These are phyloP conservation scores for Colletotrichum endophyticum DNA, from an alignment of 2,329 filamentous ascomycete species.

Conservation along the genomic window DNA sequence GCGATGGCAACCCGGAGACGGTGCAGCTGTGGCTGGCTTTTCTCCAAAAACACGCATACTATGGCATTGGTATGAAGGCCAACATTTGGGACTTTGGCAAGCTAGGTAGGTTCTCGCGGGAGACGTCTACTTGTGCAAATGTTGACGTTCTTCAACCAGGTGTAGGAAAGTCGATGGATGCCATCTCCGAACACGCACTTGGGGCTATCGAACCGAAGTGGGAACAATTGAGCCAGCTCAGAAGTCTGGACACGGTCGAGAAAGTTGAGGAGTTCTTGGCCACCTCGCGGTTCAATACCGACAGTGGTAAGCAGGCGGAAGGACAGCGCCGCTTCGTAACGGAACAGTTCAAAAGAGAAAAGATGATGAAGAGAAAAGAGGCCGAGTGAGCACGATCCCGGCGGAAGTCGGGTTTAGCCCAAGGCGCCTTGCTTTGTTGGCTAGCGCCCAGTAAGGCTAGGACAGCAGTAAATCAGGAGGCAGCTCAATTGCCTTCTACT, in stretches of 20 bases:
- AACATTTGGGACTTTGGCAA: constrained; percentile 91
- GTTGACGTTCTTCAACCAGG: constrained; percentile 35
- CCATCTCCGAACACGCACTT: constrained; percentile 46
- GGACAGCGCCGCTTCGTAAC: constrained; percentile 12
- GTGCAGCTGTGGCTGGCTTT: constrained; percentile 94
- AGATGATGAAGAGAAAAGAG: not conserved
- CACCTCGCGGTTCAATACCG: constrained; percentile 49
- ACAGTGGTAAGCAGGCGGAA: constrained; percentile 8
- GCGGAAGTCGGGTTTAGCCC: not conserved
- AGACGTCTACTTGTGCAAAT: not conserved
- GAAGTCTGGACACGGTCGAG: constrained; percentile 53
- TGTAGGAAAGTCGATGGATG: constrained; percentile 57
- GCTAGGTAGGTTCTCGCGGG: constrained; percentile 48
- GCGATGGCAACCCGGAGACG: constrained; percentile 86
- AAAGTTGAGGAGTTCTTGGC: constrained; percentile 64
- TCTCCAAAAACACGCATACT: constrained; percentile 88
- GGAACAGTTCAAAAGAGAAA: not conserved
- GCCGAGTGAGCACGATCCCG: not conserved
- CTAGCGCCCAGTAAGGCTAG: not conserved
- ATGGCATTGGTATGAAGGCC: constrained; percentile 98
- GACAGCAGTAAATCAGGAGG: not conserved
- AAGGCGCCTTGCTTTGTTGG: not conserved
- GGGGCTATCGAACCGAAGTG: constrained; percentile 55
- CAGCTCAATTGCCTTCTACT: not conserved
- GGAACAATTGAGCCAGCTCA: constrained; percentile 59